Evolutionary conservation across 805 yeast species (phyloP).

Genomic region (Tetrapisispora taiwanensis): DNA sequence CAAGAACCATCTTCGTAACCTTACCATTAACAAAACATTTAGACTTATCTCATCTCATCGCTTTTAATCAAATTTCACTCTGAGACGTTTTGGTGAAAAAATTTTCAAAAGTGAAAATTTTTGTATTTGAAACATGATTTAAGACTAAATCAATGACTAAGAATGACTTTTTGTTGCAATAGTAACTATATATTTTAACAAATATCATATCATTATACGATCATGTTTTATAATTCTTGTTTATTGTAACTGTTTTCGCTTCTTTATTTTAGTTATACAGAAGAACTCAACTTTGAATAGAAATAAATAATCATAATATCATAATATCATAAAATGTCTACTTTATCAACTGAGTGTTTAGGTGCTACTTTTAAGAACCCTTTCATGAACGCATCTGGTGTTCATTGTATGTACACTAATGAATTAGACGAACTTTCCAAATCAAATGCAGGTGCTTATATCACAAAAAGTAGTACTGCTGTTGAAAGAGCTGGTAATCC

Average conservation of each 20-base stretch:
- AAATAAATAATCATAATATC: too few relatives aligned
- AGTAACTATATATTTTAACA: too few relatives aligned
- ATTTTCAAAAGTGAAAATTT: neutral
- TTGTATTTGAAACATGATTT: neutral
- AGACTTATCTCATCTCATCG: too few relatives aligned
- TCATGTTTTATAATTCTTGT: neutral
- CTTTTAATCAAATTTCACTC: too few relatives aligned
- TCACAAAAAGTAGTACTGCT: constrained; percentile 25
- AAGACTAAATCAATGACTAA: neutral
- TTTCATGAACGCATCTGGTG: constrained; percentile 28
- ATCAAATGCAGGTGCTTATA: constrained; percentile 22
- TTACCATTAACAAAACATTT: too few relatives aligned
- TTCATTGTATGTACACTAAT: constrained; percentile 23
- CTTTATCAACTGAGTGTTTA: constrained; percentile 15
- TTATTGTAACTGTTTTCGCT: neutral
- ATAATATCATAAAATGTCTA: neutral
- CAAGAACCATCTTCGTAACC: too few relatives aligned
- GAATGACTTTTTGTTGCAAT: neutral
- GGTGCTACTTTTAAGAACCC: constrained; percentile 19
- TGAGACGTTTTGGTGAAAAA: too few relatives aligned
- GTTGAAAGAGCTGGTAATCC: constrained; percentile 23
- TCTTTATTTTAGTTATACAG: too few relatives aligned
- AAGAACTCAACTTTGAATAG: too few relatives aligned
- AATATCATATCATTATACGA: too few relatives aligned
- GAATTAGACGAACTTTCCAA: constrained; percentile 21